These are phyloP conservation scores for Penicillium sclerotiorum DNA, from an alignment of 2,329 filamentous ascomycete species.

Conservation along the genomic window DNA sequence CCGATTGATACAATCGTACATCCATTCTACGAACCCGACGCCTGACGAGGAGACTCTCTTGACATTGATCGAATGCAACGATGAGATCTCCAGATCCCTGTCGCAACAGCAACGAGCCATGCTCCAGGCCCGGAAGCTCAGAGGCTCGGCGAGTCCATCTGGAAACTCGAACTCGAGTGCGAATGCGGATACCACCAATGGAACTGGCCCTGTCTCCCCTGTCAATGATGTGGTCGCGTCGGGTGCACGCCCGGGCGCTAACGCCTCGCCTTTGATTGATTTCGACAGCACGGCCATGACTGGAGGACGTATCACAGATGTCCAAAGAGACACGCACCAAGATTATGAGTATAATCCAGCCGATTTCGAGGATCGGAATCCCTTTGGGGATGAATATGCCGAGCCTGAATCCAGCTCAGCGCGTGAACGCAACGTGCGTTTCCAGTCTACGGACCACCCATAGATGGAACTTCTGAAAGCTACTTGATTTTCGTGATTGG, in stretches of 20 bases:
- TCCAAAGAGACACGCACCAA: slow-evolving; percentile 10
- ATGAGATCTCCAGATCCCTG: slow-evolving; percentile 79
- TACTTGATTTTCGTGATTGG: background rate
- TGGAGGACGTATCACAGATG: slow-evolving; percentile 14
- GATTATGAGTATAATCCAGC: slow-evolving; percentile 41
- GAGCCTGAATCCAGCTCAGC: slow-evolving; percentile 17
- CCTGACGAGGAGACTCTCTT: slow-evolving; percentile 95
- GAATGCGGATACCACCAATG: slow-evolving; percentile 3
- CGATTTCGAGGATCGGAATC: slow-evolving; percentile 46
- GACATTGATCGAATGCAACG: slow-evolving; percentile 90
- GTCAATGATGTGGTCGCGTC: slow-evolving; percentile 19
- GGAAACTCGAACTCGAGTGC: background rate
- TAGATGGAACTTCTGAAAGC: background rate
- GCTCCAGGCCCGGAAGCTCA: slow-evolving; percentile 56
- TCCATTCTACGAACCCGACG: slow-evolving; percentile 73
- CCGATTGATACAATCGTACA: slow-evolving; percentile 81
- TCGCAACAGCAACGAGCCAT: slow-evolving; percentile 84
- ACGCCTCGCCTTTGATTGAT: slow-evolving; percentile 6
- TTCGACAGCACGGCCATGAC: slow-evolving; percentile 15
- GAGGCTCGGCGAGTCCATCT: slow-evolving; percentile 21
- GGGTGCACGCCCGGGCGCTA: slow-evolving; percentile 11
- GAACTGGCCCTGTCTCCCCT: slow-evolving; percentile 22
- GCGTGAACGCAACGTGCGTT: slow-evolving; percentile 11
- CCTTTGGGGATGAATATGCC: slow-evolving; percentile 41
- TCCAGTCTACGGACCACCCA: slow-evolving; percentile 19